Base-by-base conservation (phyloP, 2,329 filamentous ascomycete species). In the Chaetomiaceae sp. region DNA sequence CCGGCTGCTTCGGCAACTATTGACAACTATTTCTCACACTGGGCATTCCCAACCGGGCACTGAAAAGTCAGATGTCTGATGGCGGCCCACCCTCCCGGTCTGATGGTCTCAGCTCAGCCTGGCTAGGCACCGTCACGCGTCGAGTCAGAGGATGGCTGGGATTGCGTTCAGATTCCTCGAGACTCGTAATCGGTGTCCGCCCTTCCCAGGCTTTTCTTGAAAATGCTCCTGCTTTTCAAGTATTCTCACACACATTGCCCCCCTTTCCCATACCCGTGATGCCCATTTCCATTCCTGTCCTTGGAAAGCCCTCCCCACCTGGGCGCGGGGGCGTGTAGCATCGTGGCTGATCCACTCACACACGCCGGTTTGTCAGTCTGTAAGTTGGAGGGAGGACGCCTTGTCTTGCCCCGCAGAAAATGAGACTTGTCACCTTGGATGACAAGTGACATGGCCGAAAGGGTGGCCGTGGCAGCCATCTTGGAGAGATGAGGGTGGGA, bases 361-460 rank as follows among this genome's bases (percentile, higher is more conserved):
- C 44, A 37, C 44, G 25, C n/a, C n/a, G n/a, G n/a, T n/a, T n/a
- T n/a, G n/a, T n/a, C n/a, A 19, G 19, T 22, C 20, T 2, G 20
- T 17, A 42, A 55, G 39, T 40, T 39, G 52, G 57, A 47, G 53
- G 45, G 54, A 44, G 40, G 54, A 33, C 52, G 34, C 56, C 54
- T 54, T 56, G 51, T 53, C 50, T 55, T 57, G 59, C 59, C 61
- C 59, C 58, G 53, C 55, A 50, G 54, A 53, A 55, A 48, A 47
- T 45, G 39, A 58, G 57, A 59, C 54, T 38, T 44, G 48, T 60
- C 56, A 56, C 50, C 40, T 59, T 54, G 50, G 57, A 42, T 57
- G 57, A 63, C 65, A 64, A 66, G 65, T 70, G 68, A 70, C 68
- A 66, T 67, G 60, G 15, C 49, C 37, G 39, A 44, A 52, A 47